Conservation (phyloP, 2,329 filamentous ascomycete species). For the Ophiostoma sp. region DNA sequence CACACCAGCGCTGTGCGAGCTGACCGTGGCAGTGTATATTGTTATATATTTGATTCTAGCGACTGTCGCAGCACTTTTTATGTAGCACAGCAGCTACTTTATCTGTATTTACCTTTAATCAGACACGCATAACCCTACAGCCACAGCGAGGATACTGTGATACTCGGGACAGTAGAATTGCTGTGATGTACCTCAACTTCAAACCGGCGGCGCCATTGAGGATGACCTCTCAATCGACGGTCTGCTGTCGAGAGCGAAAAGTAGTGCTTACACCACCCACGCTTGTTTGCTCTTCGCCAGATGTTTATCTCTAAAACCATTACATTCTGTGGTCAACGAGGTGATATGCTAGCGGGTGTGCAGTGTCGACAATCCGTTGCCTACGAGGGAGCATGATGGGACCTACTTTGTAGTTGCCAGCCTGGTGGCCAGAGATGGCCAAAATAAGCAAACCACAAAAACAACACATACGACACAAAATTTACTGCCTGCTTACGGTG, state of each 20-base stretch:
- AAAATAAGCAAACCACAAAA: not conserved
- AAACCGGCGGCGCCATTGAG: conserved; percentile 69
- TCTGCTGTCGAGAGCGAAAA: conserved; percentile 71
- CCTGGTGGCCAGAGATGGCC: too few relatives aligned
- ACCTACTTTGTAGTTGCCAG: too few relatives aligned
- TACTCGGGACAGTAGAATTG: not conserved
- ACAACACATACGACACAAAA: not conserved
- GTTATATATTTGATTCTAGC: conserved; percentile 22
- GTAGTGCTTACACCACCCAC: conserved; percentile 41
- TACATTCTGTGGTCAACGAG: conserved; percentile 61
- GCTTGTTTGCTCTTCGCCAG: conserved; percentile 71
- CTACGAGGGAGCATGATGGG: not conserved
- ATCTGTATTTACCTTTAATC: conserved; percentile 12
- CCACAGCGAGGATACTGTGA: not conserved
- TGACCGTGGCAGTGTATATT: conserved; percentile 13
- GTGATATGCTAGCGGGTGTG: conserved; percentile 75
- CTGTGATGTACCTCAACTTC: conserved; percentile 75
- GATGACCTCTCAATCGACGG: conserved; percentile 55
- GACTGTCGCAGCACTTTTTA: conserved; percentile 18
- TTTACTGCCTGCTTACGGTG: conserved; percentile 10
- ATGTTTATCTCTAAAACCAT: conserved; percentile 91
- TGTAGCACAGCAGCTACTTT: conserved; percentile 23
- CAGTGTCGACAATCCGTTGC: not conserved
- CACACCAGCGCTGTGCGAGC: not conserved
- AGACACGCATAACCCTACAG: conserved; percentile 16